Evolutionary conservation across 306 rosid species (phyloP), one percentile per base, ranked within the genome.

Genomic region (Vigna unguiculata): DNA sequence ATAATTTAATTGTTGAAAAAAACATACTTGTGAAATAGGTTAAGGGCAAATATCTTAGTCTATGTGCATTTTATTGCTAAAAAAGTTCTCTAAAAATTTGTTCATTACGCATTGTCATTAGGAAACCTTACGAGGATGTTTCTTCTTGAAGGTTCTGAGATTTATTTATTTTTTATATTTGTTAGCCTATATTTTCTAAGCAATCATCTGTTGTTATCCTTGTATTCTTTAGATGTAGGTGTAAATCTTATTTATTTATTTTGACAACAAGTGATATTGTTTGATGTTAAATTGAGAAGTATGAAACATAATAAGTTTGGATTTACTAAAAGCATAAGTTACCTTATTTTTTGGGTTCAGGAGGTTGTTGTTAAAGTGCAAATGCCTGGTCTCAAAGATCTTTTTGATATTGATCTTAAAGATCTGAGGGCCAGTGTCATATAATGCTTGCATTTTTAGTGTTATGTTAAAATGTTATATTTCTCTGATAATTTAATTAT

Each of bases 381-480:
- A 86, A 89, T 97, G 87, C 99, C 99, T 80, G 97, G 99, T 81
- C 90, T 95, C 46, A 95, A 95, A 90, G 97, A 46, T 77, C 97
- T 95, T 77, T 95, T 95, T 89, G 96, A 95, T 80, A 90, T 95
- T 9, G 99, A 95, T 85, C 97, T 95, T 25, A 95, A 92, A 82
- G 92, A 95, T 78, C 89, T 95, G 78, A 95, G 99, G 97, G 99
- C 92, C 82, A 82, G 97, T 89, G 78, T 66, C 72, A 73, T 76
- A 25, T 69, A 54, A 38, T 49, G 17, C 68, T 45, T 46, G 47
- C 15, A 7, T 49, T 68, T 65, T 40, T 40, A 14, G 49, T 74
- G 76, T 47, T 62, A 59, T 53, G 22, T 72, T 62, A 73, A 74
- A 22, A 45, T 21, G 21, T 75, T 67, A 53, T 48, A 63, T 70